Evolutionary conservation across 495 filamentous ascomycete genomes (phyloP), one percentile per base, ranked within the genome.

Genomic region (Apiosordaria backusii): DNA sequence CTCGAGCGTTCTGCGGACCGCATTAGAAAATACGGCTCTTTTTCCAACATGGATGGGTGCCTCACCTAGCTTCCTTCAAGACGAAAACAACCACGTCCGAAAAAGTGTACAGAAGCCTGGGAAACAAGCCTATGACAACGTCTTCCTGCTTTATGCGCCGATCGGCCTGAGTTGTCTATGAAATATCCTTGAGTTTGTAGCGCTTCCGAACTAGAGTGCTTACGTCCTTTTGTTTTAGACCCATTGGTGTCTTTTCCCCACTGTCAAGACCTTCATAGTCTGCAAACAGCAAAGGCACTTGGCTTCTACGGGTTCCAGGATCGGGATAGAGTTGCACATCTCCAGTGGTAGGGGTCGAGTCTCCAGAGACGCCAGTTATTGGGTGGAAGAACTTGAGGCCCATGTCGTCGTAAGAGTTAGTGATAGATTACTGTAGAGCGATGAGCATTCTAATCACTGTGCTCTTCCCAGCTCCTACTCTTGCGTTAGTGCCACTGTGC

Each of bases 241-340:
- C 27, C 7, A 7, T 29, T 35, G 85, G 82, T 5, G 76, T 69
- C 15, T 73, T 74, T 63, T 84, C 83, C 0, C 84, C 83, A 26
- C 82, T 82, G 57, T 78, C 78, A 19, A 85, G 75, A 1, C 84
- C 83, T 70, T 88, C 85, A 60, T 83, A 87, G 65, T 88, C 85
- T 50, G 85, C 86, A 63, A 82, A 85, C 0, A 88, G 77, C 3
- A 87, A 74, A 1, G 85, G 85, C 3, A 60, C 53, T n/a, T 72
- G 60, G 13, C 73, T 71, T 13, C 72, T 69, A 40, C 80, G 78
- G 0, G 82, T 85, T 21, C 75, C 74, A 0, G 86, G 86, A 70
- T 90, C 88, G 0, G 81, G 73, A 63, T 89, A 90, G 16, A 89
- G 76, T 73, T 90, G 87, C 25, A 89, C 87, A 69, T 88, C 85